phyloP scores from a whole-genome alignment of 2,329 filamentous ascomycete species.

The Erysiphe neolycopersici region DNA sequence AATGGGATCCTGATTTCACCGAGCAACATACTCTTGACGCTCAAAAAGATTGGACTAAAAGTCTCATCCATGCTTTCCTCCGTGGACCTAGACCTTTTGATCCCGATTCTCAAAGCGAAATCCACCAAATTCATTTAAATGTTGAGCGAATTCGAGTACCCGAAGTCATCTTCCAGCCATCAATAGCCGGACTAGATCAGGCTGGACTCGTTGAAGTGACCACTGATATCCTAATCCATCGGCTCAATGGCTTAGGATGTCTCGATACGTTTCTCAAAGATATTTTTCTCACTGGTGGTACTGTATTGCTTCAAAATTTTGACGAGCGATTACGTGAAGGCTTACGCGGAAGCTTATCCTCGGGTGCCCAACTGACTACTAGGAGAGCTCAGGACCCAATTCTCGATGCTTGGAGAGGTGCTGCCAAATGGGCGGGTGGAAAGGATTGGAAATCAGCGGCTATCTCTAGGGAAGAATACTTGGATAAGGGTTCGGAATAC shows the following conservation, averaged over 20 bases:
- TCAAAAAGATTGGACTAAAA: conserved; percentile 87
- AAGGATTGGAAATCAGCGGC: conserved; percentile 33
- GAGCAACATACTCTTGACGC: conserved; percentile 82
- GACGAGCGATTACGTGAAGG: conserved; percentile 56
- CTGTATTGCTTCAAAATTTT: conserved; percentile 64
- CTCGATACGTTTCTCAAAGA: conserved; percentile 53
- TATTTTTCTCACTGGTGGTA: conserved; percentile 85
- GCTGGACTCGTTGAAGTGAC: conserved; percentile 82
- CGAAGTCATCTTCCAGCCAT: conserved; percentile 78
- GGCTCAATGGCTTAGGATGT: conserved; percentile 30
- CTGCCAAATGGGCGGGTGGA: conserved; percentile 53
- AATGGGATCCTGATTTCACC: conserved; percentile 68
- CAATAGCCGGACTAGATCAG: conserved; percentile 79
- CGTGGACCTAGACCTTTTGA: conserved; percentile 75
- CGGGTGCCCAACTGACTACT: conserved; percentile 38
- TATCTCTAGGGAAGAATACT: conserved; percentile 58
- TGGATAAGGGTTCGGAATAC: conserved; percentile 83
- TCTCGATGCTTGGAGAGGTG: conserved; percentile 81
- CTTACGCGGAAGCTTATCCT: conserved; percentile 43
- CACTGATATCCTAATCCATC: conserved; percentile 65
- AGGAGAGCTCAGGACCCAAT: conserved; percentile 50
- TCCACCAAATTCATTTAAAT: conserved; percentile 79
- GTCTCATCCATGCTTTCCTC: conserved; percentile 66
- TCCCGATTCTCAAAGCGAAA: conserved; percentile 48
- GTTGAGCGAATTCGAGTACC: conserved; percentile 87